A percentile compares a stretch with the other conserved stretches of the same genome.
phyloP scores from a whole-genome alignment of 2,329 filamentous ascomycete genomes.

The Emydomyces testavorans region DNA sequence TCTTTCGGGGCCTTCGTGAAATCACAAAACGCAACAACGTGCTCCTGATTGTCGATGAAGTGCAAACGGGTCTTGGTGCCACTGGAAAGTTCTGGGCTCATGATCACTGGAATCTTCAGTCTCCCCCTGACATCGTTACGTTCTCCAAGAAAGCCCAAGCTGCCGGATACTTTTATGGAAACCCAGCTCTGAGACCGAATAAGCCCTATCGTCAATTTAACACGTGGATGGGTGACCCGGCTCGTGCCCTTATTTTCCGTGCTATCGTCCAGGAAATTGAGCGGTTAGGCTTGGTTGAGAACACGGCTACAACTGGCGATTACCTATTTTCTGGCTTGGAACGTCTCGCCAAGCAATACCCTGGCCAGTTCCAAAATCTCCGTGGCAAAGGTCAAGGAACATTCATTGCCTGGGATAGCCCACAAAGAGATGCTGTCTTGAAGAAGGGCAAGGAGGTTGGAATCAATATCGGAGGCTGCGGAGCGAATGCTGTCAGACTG shows the following conservation, averaged over 20 bases:
- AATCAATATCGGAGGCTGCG: constrained; percentile 78
- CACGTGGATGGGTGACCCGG: constrained; percentile 93
- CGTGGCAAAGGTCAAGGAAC: constrained; percentile 80
- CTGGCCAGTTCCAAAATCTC: constrained; percentile 67
- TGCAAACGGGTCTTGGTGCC: constrained; percentile 84
- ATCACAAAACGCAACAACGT: constrained; percentile 57
- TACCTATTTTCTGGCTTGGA: constrained; percentile 65
- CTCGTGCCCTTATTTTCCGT: constrained; percentile 71
- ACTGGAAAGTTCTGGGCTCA: constrained; percentile 95
- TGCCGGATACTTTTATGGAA: constrained; percentile 81
- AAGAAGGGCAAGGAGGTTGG: constrained; percentile 66
- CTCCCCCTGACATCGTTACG: constrained; percentile 84
- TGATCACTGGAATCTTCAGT: constrained; percentile 75
- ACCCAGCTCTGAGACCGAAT: constrained; percentile 70
- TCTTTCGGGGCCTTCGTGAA: constrained; percentile 74
- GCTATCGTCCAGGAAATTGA: constrained; percentile 75
- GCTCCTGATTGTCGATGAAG: constrained; percentile 84
- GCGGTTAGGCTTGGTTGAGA: constrained; percentile 60
- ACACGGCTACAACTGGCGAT: constrained; percentile 65
- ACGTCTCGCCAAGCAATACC: constrained; percentile 57
- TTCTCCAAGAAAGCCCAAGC: constrained; percentile 94
- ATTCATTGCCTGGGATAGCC: constrained; percentile 85
- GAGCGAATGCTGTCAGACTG: constrained; percentile 61
- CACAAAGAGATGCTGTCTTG: constrained; percentile 66
- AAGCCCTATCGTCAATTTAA: constrained; percentile 95